Percentiles rank a stretch among this genome's conserved stretches.
phyloP scores from a whole-genome alignment of 441 rosid genomes.

The Jatropha podagrica region DNA sequence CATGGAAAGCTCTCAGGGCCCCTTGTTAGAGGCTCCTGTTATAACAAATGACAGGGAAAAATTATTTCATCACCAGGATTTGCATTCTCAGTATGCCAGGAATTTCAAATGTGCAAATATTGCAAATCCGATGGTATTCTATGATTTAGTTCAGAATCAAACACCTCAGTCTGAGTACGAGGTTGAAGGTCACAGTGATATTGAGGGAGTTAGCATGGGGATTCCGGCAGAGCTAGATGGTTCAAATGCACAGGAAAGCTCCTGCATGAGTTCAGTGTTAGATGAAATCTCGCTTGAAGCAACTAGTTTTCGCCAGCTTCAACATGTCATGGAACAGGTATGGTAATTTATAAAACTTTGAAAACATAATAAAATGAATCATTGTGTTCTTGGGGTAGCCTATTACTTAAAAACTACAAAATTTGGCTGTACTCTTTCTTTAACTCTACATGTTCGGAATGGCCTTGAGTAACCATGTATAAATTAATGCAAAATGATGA shows the following conservation, averaged over 20 bases:
- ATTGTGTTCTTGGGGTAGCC: neutral
- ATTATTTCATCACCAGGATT: slow-evolving; percentile 29
- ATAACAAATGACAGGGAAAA: slow-evolving; percentile 33
- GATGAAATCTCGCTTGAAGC: slow-evolving; percentile 76
- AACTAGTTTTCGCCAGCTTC: slow-evolving; percentile 84
- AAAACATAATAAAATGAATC: too few relatives aligned
- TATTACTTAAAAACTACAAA: neutral
- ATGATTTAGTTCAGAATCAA: slow-evolving; percentile 48
- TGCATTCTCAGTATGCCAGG: slow-evolving; percentile 30
- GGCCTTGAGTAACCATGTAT: neutral
- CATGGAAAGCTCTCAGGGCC: slow-evolving; percentile 42
- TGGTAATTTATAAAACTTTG: neutral
- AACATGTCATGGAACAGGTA: slow-evolving; percentile 81
- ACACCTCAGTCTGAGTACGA: slow-evolving; percentile 33
- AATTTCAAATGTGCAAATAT: slow-evolving; percentile 36
- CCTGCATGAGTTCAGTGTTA: slow-evolving; percentile 55
- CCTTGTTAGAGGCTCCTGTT: slow-evolving; percentile 36
- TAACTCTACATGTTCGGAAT: neutral
- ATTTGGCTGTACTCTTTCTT: neutral
- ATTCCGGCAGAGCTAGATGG: slow-evolving; percentile 46
- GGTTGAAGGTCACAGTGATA: slow-evolving; percentile 44
- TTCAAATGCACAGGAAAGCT: slow-evolving; percentile 56
- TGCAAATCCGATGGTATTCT: slow-evolving; percentile 37
- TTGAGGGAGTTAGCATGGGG: slow-evolving; percentile 36
- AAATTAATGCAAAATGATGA: neutral